Evolutionary conservation across 176 grass and related monocot species (phyloP).

Genomic region (Oryza brachyantha): DNA sequence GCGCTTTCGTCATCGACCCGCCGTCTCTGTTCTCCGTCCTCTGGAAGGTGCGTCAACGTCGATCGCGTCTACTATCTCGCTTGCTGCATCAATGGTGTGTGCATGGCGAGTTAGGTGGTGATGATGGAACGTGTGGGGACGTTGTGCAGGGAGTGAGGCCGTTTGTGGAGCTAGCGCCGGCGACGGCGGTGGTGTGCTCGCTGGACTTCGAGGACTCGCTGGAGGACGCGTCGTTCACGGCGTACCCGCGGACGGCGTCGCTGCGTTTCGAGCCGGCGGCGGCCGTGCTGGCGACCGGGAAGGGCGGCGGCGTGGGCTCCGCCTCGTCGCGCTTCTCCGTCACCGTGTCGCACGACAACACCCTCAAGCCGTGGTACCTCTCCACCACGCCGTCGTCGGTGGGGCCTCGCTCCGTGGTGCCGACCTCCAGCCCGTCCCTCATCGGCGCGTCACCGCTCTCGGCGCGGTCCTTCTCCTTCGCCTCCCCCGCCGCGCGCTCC

Average conservation of each 20-base stretch:
- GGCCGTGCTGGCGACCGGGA: constrained; percentile 15
- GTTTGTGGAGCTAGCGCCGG: constrained; percentile 75
- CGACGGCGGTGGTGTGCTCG: constrained; percentile 61
- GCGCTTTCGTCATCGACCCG: constrained; percentile 91
- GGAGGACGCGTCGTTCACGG: constrained; percentile 71
- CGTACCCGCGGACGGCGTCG: constrained; percentile 80
- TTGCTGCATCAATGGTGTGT: not conserved
- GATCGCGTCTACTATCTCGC: not conserved
- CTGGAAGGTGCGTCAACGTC: constrained; percentile 87
- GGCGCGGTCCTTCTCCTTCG: constrained; percentile 97
- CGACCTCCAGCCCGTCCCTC: constrained; percentile 69
- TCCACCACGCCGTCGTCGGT: constrained; percentile 56
- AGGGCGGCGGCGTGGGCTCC: constrained; percentile 43
- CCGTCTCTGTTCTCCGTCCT: constrained; percentile 92
- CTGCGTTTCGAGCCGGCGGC: constrained; percentile 67
- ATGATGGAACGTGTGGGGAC: not conserved
- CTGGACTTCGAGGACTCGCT: constrained; percentile 95
- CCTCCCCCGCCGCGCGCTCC: constrained; percentile 77
- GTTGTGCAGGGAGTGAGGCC: constrained; percentile 64
- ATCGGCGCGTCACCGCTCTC: constrained; percentile 85
- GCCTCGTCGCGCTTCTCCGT: constrained; percentile 94
- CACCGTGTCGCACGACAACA: constrained; percentile 68
- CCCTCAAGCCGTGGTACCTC: constrained; percentile 98
- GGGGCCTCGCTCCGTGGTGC: constrained; percentile 54
- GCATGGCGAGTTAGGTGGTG: not conserved